Conservation (phyloP, 106 monocot genomes). For the Dendrobium officinale region DNA sequence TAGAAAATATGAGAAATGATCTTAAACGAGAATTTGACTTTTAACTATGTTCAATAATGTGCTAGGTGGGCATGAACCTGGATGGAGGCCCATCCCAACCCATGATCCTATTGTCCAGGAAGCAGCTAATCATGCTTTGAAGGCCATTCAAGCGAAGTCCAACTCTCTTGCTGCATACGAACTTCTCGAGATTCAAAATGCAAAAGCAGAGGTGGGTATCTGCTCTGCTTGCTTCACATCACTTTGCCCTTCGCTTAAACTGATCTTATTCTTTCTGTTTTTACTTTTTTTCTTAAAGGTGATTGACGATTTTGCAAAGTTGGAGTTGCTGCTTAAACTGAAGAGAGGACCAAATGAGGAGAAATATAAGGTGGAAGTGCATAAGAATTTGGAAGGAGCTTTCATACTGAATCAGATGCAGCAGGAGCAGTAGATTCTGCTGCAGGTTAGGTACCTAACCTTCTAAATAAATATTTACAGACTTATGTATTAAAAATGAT, state of each 20-base stretch:
- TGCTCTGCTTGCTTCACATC: neutral
- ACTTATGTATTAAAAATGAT: too few species aligned
- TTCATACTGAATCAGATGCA: conserved; percentile 67
- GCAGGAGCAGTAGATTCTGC: conserved; percentile 26
- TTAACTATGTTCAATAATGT: neutral
- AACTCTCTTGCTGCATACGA: conserved; percentile 75
- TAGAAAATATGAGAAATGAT: too few species aligned
- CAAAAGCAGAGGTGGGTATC: conserved; percentile 59
- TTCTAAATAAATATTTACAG: too few species aligned
- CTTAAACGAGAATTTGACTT: too few species aligned
- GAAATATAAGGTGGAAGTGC: conserved; percentile 83
- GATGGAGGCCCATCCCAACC: conserved; percentile 53
- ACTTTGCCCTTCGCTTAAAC: too few species aligned
- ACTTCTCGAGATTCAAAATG: conserved; percentile 59
- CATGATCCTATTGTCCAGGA: conserved; percentile 78
- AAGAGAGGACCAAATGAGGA: conserved; percentile 83
- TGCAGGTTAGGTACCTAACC: too few species aligned
- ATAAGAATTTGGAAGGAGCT: conserved; percentile 71
- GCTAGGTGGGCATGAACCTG: conserved; percentile 51
- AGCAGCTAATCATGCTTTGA: conserved; percentile 78
- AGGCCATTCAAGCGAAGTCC: conserved; percentile 66
- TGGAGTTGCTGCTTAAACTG: conserved; percentile 78
- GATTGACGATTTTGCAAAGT: conserved; percentile 60
- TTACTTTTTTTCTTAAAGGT: conserved; percentile 40
- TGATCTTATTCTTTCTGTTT: neutral